phyloP scores from a whole-genome alignment of 768 basidiomycete genomes.

The Cubamyces lactineus region DNA sequence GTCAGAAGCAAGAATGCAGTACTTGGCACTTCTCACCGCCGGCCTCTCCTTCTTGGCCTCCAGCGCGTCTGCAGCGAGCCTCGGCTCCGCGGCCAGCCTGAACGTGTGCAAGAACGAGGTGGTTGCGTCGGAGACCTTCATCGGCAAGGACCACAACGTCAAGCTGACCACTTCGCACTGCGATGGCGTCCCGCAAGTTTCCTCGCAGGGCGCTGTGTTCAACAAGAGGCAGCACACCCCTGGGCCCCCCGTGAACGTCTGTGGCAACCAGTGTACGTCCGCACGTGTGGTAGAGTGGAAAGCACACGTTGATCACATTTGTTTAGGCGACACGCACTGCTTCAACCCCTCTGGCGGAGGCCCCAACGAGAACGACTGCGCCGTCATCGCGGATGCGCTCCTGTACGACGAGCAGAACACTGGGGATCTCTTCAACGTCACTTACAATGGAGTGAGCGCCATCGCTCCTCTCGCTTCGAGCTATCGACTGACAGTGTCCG shows the following conservation, averaged over 20 bases:
- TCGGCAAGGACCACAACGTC: slow-evolving; percentile 48
- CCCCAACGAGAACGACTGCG: slow-evolving; percentile 51
- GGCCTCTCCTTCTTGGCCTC: slow-evolving; percentile 1
- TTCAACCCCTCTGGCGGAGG: slow-evolving; percentile 50
- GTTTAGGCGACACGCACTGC: slow-evolving; percentile 41
- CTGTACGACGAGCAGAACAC: slow-evolving; percentile 50
- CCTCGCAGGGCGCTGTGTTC: slow-evolving; percentile 16
- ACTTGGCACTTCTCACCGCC: neutral
- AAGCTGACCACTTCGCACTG: slow-evolving; percentile 43
- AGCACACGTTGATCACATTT: neutral
- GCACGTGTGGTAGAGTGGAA: neutral
- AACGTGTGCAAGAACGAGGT: slow-evolving; percentile 8
- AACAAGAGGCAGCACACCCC: slow-evolving; percentile 31
- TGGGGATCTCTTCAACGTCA: slow-evolving; percentile 32
- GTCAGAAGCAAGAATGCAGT: slow-evolving; percentile 3
- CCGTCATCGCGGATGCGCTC: slow-evolving; percentile 53
- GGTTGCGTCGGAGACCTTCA: slow-evolving; percentile 33
- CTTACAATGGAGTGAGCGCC: slow-evolving; percentile 1
- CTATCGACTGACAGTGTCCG: neutral
- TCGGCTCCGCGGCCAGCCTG: neutral
- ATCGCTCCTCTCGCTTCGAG: neutral
- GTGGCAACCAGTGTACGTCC: slow-evolving; percentile 45
- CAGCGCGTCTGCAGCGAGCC: neutral
- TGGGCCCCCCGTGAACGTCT: slow-evolving; percentile 35
- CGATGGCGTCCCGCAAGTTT: slow-evolving; percentile 8